Evolutionary conservation across 208 protist species (phyloP).

Genomic region (Herpetomonas muscarum): DNA sequence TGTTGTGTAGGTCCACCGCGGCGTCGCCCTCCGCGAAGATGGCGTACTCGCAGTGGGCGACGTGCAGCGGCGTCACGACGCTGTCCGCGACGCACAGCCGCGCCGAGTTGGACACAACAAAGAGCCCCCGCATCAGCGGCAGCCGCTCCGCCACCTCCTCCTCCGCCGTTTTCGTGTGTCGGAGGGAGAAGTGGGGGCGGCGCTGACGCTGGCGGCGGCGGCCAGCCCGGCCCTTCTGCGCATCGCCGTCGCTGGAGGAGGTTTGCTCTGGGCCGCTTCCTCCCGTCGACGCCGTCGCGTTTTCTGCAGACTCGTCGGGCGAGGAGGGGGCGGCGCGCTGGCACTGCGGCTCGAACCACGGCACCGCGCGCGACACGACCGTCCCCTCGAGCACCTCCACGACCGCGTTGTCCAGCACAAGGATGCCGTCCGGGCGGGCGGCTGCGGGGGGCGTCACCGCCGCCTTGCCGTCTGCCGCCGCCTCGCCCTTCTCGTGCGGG

Average conservation of each 20-base stretch:
- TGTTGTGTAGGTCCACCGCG: constrained; percentile 45
- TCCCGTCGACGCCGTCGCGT: not conserved
- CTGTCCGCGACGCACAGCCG: constrained; percentile 31
- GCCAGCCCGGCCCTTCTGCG: no score
- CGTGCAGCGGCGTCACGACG: constrained; percentile 23
- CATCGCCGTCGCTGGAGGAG: not conserved
- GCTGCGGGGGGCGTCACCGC: not conserved
- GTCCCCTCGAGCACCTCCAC: constrained; percentile 47
- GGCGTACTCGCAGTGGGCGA: constrained; percentile 33
- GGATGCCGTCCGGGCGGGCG: constrained; percentile 40
- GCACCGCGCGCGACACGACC: constrained; percentile 14
- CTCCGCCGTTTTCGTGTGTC: not conserved
- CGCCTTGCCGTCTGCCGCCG: not conserved
- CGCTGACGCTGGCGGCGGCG: not conserved
- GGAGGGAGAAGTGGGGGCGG: not conserved
- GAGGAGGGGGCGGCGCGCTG: no score
- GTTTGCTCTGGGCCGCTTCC: not conserved
- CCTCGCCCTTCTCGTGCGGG: not conserved
- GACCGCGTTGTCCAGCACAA: constrained; percentile 48
- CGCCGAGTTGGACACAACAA: constrained; percentile 65
- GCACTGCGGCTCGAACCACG: no score
- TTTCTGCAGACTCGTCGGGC: not conserved
- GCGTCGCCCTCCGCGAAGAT: constrained; percentile 75
- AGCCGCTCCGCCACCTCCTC: constrained; percentile 3
- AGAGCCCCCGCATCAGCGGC: constrained; percentile 32